These are phyloP conservation scores for Candida easanensis DNA, from an alignment of 805 yeast species.

Conservation along the genomic window DNA sequence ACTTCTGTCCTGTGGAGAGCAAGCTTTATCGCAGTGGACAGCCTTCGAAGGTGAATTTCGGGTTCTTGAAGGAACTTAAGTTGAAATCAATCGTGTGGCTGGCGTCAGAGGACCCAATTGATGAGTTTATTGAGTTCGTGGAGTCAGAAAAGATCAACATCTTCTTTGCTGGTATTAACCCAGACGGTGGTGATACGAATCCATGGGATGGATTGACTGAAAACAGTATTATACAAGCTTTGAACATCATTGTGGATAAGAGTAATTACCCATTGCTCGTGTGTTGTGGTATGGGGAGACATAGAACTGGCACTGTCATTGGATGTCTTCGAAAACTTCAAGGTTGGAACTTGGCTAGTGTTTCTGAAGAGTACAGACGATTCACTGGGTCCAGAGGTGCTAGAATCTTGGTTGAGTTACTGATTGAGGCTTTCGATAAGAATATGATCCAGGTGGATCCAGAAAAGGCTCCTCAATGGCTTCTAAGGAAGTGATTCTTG, in stretches of 20 bases:
- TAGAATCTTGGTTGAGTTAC: constrained; percentile 83
- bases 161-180: constrained; percentile 78
- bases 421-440: constrained; percentile 72
- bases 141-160: constrained; percentile 67
- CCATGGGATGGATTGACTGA: constrained; percentile 97
- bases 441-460: constrained; percentile 39
- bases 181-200: constrained; percentile 73
- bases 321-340: constrained; percentile 91
- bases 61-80: constrained; percentile 72
- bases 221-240: constrained; percentile 71
- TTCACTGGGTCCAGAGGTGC: constrained; percentile 94
- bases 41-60: constrained; percentile 90
- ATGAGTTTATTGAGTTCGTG: constrained; percentile 78
- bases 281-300: constrained; percentile 98
- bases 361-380: constrained; percentile 89
- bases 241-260: constrained; percentile 69
- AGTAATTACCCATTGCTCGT: constrained; percentile 82
- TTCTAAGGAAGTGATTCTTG: constrained; percentile 19
- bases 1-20: constrained; percentile 92
- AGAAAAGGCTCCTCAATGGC: constrained; percentile 47
- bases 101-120: constrained; percentile 94
- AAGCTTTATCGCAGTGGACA: constrained; percentile 88
- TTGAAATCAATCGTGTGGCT: constrained; percentile 87
- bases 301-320: constrained; percentile 93
- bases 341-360: constrained; percentile 95